Evolutionary conservation across 2,329 filamentous ascomycete species (phyloP).

Genomic region (Neofusicoccum ribis): DNA sequence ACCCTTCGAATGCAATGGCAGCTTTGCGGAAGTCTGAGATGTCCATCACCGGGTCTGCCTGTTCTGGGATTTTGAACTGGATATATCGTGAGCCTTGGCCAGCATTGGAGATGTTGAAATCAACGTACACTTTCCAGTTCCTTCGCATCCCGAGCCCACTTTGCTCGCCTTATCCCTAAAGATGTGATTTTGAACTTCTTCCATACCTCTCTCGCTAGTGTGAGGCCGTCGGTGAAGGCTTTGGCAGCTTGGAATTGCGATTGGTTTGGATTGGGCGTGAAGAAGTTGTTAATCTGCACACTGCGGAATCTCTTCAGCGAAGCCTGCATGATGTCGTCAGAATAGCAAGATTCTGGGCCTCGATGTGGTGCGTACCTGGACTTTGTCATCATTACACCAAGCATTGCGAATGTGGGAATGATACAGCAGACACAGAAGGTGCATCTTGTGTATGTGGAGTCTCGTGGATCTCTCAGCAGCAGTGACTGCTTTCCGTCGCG

Average conservation of each 20-base stretch:
- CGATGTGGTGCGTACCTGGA: conserved; percentile 53
- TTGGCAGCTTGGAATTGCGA: conserved; percentile 75
- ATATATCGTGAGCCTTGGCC: conserved; percentile 9
- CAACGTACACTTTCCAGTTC: conserved; percentile 27
- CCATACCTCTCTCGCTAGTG: conserved; percentile 44
- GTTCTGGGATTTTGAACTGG: conserved; percentile 59
- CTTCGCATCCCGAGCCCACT: conserved; percentile 72
- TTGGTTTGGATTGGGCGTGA: conserved; percentile 67
- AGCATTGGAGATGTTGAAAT: not conserved
- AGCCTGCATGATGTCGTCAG: conserved; percentile 1
- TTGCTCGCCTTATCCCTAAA: conserved; percentile 38
- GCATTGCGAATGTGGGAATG: conserved; percentile 77
- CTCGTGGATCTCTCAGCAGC: conserved; percentile 61
- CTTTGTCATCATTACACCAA: conserved; percentile 79
- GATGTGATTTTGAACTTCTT: conserved; percentile 18
- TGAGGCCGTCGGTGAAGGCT: conserved; percentile 77
- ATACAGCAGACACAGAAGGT: conserved; percentile 78
- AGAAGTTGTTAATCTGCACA: conserved; percentile 63
- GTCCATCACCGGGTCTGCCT: conserved; percentile 68
- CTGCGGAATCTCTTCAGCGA: conserved; percentile 56
- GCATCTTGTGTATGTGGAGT: conserved; percentile 79
- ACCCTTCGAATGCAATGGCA: conserved; percentile 71
- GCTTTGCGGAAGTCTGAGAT: conserved; percentile 71
- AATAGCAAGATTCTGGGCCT: not conserved
- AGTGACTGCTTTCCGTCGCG: conserved; percentile 55